Percentiles rank a stretch among this genome's conserved stretches.
Evolutionary conservation across 2,329 filamentous ascomycete species (phyloP).

Genomic region (Ophiostoma perfectum): DNA sequence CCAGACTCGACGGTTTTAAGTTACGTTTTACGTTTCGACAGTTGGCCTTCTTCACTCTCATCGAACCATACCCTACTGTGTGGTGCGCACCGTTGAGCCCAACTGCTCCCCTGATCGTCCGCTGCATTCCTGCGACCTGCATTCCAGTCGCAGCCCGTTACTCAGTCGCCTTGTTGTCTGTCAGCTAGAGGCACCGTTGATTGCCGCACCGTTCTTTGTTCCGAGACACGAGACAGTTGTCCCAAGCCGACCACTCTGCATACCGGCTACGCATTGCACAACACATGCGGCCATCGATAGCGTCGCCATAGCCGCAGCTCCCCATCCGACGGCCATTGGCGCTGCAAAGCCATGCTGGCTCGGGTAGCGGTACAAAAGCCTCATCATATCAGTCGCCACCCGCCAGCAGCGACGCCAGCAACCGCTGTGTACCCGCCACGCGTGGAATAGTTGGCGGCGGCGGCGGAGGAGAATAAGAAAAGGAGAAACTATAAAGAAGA

Average conservation of each 20-base stretch:
- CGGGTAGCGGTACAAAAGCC: slow-evolving; percentile 11
- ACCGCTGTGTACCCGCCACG: slow-evolving; percentile 12
- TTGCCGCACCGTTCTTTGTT: slow-evolving; percentile 5
- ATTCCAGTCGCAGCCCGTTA: not conserved
- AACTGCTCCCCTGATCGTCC: not conserved
- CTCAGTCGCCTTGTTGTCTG: not conserved
- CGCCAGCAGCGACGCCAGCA: not conserved
- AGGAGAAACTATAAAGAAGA: not conserved
- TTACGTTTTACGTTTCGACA: not conserved
- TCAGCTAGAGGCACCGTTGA: not conserved
- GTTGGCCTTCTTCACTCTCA: not conserved
- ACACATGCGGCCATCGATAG: not conserved
- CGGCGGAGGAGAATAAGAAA: not conserved
- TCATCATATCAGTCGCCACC: not conserved
- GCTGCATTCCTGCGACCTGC: slow-evolving; percentile 1
- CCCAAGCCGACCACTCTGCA: not conserved
- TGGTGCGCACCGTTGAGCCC: not conserved
- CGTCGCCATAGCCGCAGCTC: slow-evolving; percentile 10
- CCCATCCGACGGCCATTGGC: slow-evolving; percentile 15
- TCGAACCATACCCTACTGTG: not conserved
- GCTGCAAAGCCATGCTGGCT: slow-evolving; percentile 18
- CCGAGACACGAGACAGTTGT: slow-evolving; percentile 1
- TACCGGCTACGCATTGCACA: not conserved
- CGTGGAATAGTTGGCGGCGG: slow-evolving; percentile 14
- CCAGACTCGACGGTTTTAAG: not conserved